These are phyloP conservation scores for Anisogramma anomala DNA, from an alignment of 2,329 filamentous ascomycete species.

Conservation along the genomic window DNA sequence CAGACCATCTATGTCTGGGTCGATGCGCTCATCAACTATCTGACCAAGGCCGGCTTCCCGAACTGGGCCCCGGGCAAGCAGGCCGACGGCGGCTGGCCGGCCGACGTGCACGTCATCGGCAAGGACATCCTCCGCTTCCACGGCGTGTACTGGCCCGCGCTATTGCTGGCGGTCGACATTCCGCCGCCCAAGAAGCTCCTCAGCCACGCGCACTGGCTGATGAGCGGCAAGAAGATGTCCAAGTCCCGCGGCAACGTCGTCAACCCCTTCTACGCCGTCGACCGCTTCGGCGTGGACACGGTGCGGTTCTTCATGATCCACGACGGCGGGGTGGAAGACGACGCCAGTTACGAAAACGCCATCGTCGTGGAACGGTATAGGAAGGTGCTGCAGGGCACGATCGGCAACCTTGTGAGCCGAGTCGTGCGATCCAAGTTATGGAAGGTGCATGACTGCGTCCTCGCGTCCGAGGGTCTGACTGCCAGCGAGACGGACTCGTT, in stretches of 20 bases:
- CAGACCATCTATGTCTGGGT: conserved; percentile 99
- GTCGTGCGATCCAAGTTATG: conserved; percentile 58
- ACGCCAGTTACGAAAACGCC: conserved; percentile 76
- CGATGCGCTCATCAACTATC: conserved; percentile 88
- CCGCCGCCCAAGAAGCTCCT: conserved; percentile 69
- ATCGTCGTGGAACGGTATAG: conserved; percentile 66
- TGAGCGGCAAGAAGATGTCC: conserved; percentile 87
- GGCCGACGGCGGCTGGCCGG: conserved; percentile 64
- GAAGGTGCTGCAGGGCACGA: conserved; percentile 61
- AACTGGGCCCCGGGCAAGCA: conserved; percentile 55
- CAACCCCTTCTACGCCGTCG: conserved; percentile 82
- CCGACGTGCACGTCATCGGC: conserved; percentile 82
- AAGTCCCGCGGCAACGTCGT: conserved; percentile 94
- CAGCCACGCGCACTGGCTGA: conserved; percentile 90
- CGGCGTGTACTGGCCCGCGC: conserved; percentile 94
- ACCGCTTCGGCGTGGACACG: conserved; percentile 76
- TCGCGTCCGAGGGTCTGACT: conserved; percentile 18
- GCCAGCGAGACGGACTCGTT: too few relatives aligned
- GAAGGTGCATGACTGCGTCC: conserved; percentile 51
- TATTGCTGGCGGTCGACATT: conserved; percentile 78
- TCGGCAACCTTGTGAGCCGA: conserved; percentile 72
- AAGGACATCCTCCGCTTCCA: conserved; percentile 97
- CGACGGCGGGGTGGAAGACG: conserved; percentile 63
- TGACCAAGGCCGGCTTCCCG: conserved; percentile 79
- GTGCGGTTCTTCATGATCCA: conserved; percentile 83